phyloP scores from a whole-genome alignment of 1,284 basidiomycete genomes.

The Mycena citricolor region DNA sequence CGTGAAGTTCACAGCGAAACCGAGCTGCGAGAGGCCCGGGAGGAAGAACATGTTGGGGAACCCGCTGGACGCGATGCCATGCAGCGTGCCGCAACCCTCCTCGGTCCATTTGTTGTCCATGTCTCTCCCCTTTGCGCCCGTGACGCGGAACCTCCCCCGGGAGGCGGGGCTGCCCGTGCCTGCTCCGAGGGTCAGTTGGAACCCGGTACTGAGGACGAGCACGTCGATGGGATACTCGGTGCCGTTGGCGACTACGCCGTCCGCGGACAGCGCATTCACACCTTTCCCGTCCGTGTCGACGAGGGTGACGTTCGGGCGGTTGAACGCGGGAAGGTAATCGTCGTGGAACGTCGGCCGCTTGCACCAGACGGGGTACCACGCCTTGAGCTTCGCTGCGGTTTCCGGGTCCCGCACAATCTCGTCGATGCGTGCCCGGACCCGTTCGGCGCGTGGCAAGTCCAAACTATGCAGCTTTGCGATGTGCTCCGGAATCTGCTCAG shows the following conservation, averaged over 20 bases:
- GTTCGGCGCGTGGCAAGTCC: constrained; percentile 11
- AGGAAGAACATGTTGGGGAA: constrained; percentile 26
- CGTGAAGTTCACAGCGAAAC: constrained; percentile 14
- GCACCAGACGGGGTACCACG: constrained; percentile 19
- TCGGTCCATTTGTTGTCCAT: constrained; percentile 21
- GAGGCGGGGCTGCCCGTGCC: constrained; percentile 8
- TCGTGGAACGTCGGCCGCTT: constrained; percentile 23
- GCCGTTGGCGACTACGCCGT: constrained; percentile 18
- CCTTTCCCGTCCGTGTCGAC: constrained; percentile 26
- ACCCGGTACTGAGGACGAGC: constrained; percentile 23
- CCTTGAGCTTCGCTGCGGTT: constrained; percentile 21
- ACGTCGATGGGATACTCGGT: constrained; percentile 20
- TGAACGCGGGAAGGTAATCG: constrained; percentile 23
- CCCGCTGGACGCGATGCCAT: constrained; percentile 16
- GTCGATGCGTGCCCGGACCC: constrained; percentile 15
- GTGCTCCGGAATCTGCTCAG: constrained; percentile 17
- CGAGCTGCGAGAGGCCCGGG: constrained; percentile 6
- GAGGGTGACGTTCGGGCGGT: constrained; percentile 21
- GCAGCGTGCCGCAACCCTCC: constrained; percentile 14
- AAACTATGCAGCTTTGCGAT: constrained; percentile 14
- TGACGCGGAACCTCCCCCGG: constrained; percentile 2
- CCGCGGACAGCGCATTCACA: constrained; percentile 8
- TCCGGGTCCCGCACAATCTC: constrained; percentile 20
- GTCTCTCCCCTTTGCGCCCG: constrained; percentile 14
- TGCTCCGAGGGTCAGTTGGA: background rate